A percentile compares a stretch with the other conserved stretches of the same genome.
Evolutionary conservation across 1,139 yeast genomes (phyloP).

Genomic region (Saccharomyces hybrid): DNA sequence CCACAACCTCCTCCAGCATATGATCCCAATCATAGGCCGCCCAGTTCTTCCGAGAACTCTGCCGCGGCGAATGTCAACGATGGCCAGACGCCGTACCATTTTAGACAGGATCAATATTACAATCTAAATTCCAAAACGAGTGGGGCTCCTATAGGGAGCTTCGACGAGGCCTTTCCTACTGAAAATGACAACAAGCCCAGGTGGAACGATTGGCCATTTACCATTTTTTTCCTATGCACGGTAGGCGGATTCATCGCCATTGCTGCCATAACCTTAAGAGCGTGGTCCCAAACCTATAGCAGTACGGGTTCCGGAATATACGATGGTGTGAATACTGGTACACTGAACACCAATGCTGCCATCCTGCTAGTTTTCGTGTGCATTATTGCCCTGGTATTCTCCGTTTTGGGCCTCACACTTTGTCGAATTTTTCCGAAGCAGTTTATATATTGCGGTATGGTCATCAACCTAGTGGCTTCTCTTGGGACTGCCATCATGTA

Average conservation of each 20-base stretch:
- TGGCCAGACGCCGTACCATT: constrained; percentile 18
- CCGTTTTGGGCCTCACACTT: constrained; percentile 47
- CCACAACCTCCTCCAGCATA: constrained; percentile 15
- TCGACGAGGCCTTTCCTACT: constrained; percentile 37
- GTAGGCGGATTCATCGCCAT: constrained; percentile 65
- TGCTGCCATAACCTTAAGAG: constrained; percentile 59
- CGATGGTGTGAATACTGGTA: constrained; percentile 43
- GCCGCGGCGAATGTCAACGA: neutral
- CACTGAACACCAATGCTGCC: constrained; percentile 66
- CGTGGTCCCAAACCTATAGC: constrained; percentile 48
- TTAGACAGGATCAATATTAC: constrained; percentile 27
- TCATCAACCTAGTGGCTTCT: constrained; percentile 60
- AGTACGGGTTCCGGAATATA: constrained; percentile 64
- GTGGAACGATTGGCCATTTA: constrained; percentile 68
- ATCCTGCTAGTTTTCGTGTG: constrained; percentile 62
- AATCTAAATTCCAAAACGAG: constrained; percentile 29
- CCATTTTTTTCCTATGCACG: constrained; percentile 52
- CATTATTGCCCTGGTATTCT: constrained; percentile 52
- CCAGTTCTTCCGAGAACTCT: neutral
- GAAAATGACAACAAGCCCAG: constrained; percentile 47
- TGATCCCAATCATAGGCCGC: neutral
- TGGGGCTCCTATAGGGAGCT: constrained; percentile 53
- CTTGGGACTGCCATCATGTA: constrained; percentile 71
- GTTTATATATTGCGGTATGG: constrained; percentile 64
- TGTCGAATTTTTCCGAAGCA: constrained; percentile 59